These are phyloP conservation scores for Phytophthora chlamydospora DNA, from an alignment of 352 stramenopile genomes.

Conservation along the genomic window DNA sequence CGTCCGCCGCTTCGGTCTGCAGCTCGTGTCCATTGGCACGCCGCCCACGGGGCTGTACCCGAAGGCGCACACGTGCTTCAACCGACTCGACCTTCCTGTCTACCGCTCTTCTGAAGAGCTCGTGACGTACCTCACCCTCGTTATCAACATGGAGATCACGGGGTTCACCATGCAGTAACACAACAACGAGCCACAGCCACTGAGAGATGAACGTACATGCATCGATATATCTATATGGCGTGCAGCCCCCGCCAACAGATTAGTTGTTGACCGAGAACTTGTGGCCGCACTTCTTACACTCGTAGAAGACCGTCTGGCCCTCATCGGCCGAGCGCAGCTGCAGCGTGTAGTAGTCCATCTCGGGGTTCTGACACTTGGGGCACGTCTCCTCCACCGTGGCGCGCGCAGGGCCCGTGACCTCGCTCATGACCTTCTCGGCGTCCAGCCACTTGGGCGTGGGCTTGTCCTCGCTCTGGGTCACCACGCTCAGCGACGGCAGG, in stretches of 20 bases:
- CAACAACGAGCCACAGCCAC: constrained; percentile 9
- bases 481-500: constrained; percentile 75
- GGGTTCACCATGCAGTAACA: constrained; percentile 96
- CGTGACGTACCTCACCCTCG: constrained; percentile 95
- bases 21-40: constrained; percentile 88
- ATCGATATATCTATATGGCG: constrained; percentile 43
- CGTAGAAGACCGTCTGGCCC: constrained; percentile 99
- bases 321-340: constrained; percentile 99
- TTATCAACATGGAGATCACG: constrained; percentile 98
- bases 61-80: constrained; percentile 90
- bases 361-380: constrained; percentile 95
- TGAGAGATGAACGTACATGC: constrained; percentile 34
- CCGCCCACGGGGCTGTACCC: constrained; percentile 77
- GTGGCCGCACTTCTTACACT: constrained; percentile 97
- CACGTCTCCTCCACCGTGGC: constrained; percentile 98
- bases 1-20: constrained; percentile 96
- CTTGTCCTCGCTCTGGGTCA: constrained; percentile 82
- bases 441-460: constrained; percentile 84
- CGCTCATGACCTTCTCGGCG: constrained; percentile 66
- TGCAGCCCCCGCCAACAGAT: constrained; percentile 8
- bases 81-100: constrained; percentile 85
- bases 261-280: constrained; percentile 92
- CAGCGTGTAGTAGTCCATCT: constrained; percentile 99
- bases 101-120: constrained; percentile 84
- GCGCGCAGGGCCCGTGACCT: constrained; percentile 88